Evolutionary conservation across 2,329 filamentous ascomycete species (phyloP).

Genomic region (Talaromyces sp.): DNA sequence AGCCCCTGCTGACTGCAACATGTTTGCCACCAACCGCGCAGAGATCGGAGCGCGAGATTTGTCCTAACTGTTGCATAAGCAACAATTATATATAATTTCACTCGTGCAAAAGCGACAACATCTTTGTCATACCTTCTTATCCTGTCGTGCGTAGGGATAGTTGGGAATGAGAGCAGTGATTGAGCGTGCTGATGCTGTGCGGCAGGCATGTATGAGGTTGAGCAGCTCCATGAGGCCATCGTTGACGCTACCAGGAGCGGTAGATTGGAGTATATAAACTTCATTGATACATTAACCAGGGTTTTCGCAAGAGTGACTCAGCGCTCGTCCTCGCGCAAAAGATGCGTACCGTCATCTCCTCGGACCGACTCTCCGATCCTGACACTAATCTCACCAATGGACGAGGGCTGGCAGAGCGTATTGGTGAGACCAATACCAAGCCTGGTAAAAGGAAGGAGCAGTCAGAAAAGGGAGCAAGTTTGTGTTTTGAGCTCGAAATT

Average conservation of each 20-base stretch:
- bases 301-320: slow-evolving; percentile 15
- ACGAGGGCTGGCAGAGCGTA: slow-evolving; percentile 65
- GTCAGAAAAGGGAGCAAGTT: background rate
- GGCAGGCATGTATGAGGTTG: slow-evolving; percentile 96
- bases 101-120: background rate
- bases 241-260: slow-evolving; percentile 91
- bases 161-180: slow-evolving; percentile 95
- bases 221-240: slow-evolving; percentile 96
- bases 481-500: background rate
- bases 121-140: slow-evolving; percentile 67
- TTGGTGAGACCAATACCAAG: slow-evolving; percentile 65
- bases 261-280: slow-evolving; percentile 96
- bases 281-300: slow-evolving; percentile 12
- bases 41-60: slow-evolving; percentile 91
- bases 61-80: slow-evolving; percentile 47
- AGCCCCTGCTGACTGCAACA: slow-evolving; percentile 82
- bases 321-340: slow-evolving; percentile 5
- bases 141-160: slow-evolving; percentile 92
- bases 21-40: slow-evolving; percentile 92
- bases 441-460: slow-evolving; percentile 35
- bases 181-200: slow-evolving; percentile 76
- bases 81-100: background rate
- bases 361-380: slow-evolving; percentile 93
- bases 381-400: slow-evolving; percentile 62
- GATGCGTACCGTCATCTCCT: slow-evolving; percentile 78